Base-by-base conservation (phyloP, 2,329 filamentous ascomycete species). In the Colletotrichum tropicicola region DNA sequence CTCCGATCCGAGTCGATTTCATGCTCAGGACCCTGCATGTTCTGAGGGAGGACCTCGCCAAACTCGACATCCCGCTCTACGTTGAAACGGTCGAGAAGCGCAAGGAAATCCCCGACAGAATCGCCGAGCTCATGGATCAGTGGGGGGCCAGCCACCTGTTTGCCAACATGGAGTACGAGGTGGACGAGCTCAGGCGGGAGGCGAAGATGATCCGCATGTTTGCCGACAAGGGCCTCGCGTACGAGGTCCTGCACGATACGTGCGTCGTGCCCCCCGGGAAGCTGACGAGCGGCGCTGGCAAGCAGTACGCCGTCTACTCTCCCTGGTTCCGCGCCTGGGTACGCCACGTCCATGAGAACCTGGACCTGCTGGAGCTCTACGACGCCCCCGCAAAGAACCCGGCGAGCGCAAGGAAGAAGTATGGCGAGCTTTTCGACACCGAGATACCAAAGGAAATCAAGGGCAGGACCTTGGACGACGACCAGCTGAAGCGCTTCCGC, bases 81-180 rank as follows among this genome's bases (percentile, higher is more conserved):
- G 84, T 95, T 9, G 91, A 93, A 75, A 92, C 88, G 0, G 84
- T 93, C 6, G 84, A 89, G 56, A 86, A 87, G 70, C 83, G 94
- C 32, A 90, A 84, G 67, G 77, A 83, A 1, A 82, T 96, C 0
- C 86, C 89, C 0, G 75, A 75, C 1, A 82, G 89, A 4, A 81
- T 97, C 9, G 70, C 91, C 2, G 85, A 89, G 54, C 79, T 94
- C 41, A 87, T 91, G 74, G 80, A 87, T 28, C 80, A 88, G 66
- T 97, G 93, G 93, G 87, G 87, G 0, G 91, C 88, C 1, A 90
- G 84, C 51, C 91, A 96, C 71, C 69, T 97, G 3, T 97, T 89
- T 71, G 89, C 91, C 49, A 97, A 97, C 73, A 88, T 94, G 61
- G 94, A 97, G 74, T 97, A 97, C 72, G 94, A 97, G 75, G 93